Base-by-base conservation (phyloP, 306 rosid species). In the Begonia fuchsioides region DNA sequence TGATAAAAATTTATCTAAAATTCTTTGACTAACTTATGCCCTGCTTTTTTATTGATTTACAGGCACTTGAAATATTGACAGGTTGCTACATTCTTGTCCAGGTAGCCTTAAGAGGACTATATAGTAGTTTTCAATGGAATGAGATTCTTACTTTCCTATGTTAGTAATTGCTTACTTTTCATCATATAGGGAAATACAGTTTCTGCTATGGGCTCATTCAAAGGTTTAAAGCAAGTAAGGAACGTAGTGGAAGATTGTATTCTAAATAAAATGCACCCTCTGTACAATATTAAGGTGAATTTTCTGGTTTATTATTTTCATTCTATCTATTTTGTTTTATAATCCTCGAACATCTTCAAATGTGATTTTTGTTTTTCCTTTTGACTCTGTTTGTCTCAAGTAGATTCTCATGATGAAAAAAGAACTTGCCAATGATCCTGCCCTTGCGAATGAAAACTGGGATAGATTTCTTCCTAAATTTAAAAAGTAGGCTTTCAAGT, bases 401-500 rank as follows among this genome's bases (percentile, higher is more conserved):
- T 58, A 90, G 95, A 63, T 81, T 66, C 93, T 90, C 54, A 88
- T 84, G 95, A 72, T 81, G 82, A 81, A 53, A 74, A 90, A 76
- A 60, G 97, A 88, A 68, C 97, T 88, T 54, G 97, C 76, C 61
- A 88, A 81, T 68, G 79, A 88, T 72, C 97, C 95, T n/a, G 71
- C 81, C 17, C 81, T 88, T 44, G 90, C 82, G 6, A 17, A 74
- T 2, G 97, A 88, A 71, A 88, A 65, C 53, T 88, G 97, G 97
- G 95, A 84, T 61, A 74, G 97, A 68, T 90, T 90, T 79, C 95
- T 84, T 69, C 95, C 95, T 6, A 84, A 78, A 50, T 90, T 84
- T 68, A 84, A 84, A 53, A 90, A 79, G 97, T 90, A 84, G 5
- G 73, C 5, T 46, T 46, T 41, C 14, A 41, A 41, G 5, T 26